Evolutionary conservation across 176 grass and related monocot species (phyloP), one percentile per base, ranked within the genome.

Genomic region (Themeda triandra): DNA sequence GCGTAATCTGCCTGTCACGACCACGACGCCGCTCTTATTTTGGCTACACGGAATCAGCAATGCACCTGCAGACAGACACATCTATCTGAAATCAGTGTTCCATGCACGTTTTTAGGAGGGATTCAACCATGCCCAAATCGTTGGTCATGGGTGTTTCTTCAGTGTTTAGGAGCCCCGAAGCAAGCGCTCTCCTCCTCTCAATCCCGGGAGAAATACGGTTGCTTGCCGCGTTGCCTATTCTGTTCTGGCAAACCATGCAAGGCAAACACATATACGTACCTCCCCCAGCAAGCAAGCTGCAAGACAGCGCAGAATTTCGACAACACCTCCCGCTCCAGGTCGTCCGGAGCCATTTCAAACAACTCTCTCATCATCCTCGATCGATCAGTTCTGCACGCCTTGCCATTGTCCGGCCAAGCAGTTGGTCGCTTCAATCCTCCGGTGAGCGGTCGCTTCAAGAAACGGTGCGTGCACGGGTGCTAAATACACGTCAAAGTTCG

Each of bases 141-240:
- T 80, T 76, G 35, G 46, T 60, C 19, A 12, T 71, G 35, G 64
- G 7, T 7, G 30, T 1, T 28, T 10, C 46, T 1, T 71, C 59
- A 2, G 66, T 62, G 63, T 76, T 49, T 76, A 59, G 64, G 48
- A 77, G 80, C 80, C 32, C 64, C 40, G 45, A 83, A 48, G 33
- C 40, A 53, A 66, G 71, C 58, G 4, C 21, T 69, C 39, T 23
- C 86, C 56, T 53, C 46, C 46, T 53, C 18, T 53, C 21, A 21
- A 56, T 48, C 45, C 45, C 45, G 45, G 45, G 45, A 56, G 18
- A 0, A 6, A 28, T 11, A 40, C 41, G 41, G 75, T 89, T 81
- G 82, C 87, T 80, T 89, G 28, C 60, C 60, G n/a, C 21, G 48
- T 18, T 66, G 62, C 70, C 62, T 40, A 29, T 31, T 75, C 39